Base-by-base conservation (phyloP, 2,329 filamentous ascomycete species). In the Neofusicoccum cordaticola region DNA sequence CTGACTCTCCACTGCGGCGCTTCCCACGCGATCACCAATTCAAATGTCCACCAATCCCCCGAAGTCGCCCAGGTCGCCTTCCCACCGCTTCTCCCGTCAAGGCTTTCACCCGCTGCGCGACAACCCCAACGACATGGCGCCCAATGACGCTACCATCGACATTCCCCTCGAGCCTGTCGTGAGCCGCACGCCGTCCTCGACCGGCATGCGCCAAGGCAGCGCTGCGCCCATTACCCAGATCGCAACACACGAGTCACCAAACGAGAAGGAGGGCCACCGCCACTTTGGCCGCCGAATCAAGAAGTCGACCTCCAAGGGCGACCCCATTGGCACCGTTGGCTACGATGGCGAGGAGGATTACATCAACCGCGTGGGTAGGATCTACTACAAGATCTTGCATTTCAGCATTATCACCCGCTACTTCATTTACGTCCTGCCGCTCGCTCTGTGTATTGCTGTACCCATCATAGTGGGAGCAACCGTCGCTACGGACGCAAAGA, bases 341-440 rank as follows among this genome's bases (percentile, higher is more conserved):
- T 77, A 77, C 44, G 76, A 78, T 61, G 78, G 77, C 2, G 83
- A 85, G 62, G 83, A 86, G 68, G 83, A 85, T 65, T 84, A 80
- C 17, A 69, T 88, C 67, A 88, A 82, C 47, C 78, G 78, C 56
- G 84, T 88, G 80, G 87, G 86, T 57, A 81, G 78, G 67, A 73
- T 89, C 63, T 89, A 89, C 76, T 80, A 81, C 70, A 85, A 84
- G 70, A 81, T 89, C 62, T 76, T 86, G 69, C 83, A 88, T 70
- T 88, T 85, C 75, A 88, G 85, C 63, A 83, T 88, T 67, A 69
- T 89, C 69, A 88, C 86, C 53, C 81, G 86, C 52, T 89, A 89
- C 71, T 80, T 88, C 71, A 80, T 88, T 66, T 89, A 88, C 69
- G 84, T 89, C 31, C 73, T 83, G 27, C 87, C 87, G 0, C 66